phyloP scores from a whole-genome alignment of 129 eudicot genomes.

The Saposhnikovia divaricata region DNA sequence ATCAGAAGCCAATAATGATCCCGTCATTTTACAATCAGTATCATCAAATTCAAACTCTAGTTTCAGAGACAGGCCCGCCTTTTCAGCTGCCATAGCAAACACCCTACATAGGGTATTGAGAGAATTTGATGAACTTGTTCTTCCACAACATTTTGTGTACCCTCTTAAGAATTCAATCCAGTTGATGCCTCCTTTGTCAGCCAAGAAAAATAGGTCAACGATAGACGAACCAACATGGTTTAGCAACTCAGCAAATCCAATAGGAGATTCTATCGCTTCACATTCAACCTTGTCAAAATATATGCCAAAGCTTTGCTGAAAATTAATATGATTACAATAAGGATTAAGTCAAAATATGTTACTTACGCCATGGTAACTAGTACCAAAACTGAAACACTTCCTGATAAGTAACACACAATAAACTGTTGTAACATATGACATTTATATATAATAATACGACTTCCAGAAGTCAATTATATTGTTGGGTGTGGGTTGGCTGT shows the following conservation, averaged over 20 bases:
- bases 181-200: conserved; percentile 51
- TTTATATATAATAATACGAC: too few relatives aligned
- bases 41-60: conserved; percentile 56
- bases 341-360: neutral
- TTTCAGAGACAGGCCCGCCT: conserved; percentile 57
- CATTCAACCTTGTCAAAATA: conserved; percentile 31
- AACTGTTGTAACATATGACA: neutral
- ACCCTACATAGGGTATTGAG: conserved; percentile 44
- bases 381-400: neutral
- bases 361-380: neutral
- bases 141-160: conserved; percentile 57
- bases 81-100: conserved; percentile 30
- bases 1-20: conserved; percentile 50
- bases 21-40: conserved; percentile 57
- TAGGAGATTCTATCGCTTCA: conserved; percentile 29
- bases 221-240: conserved; percentile 46
- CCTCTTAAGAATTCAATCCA: conserved; percentile 77
- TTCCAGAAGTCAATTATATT: too few relatives aligned
- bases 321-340: neutral
- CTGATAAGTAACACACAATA: neutral
- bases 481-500: too few relatives aligned
- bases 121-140: conserved; percentile 48
- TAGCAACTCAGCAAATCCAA: conserved; percentile 32
- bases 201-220: conserved; percentile 46
- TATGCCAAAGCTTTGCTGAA: conserved; percentile 62